phyloP scores from a whole-genome alignment of 345 rosid species.

The Eucalyptus curtisii region DNA sequence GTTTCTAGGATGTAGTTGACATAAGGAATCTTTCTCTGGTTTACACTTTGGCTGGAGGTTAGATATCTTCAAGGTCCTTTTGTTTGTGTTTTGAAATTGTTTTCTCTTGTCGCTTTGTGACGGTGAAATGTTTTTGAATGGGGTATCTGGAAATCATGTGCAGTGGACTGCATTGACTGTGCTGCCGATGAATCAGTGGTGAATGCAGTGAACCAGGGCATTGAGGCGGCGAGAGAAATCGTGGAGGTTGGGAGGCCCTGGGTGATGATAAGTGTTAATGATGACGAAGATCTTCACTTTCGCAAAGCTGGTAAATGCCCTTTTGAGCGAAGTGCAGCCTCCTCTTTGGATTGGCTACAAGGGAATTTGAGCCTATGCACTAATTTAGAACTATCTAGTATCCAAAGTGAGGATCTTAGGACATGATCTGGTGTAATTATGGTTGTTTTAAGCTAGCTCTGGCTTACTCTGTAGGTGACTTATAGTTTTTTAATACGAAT shows the following conservation, averaged over 20 bases:
- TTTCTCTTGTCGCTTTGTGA: not conserved
- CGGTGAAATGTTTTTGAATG: not conserved
- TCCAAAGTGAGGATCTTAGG: not conserved
- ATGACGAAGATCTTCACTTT: slow-evolving; percentile 54
- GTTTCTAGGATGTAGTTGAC: slow-evolving; percentile 41
- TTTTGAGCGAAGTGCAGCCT: not conserved
- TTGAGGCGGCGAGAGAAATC: slow-evolving; percentile 33
- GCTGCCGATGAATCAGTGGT: slow-evolving; percentile 55
- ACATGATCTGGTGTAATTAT: not conserved
- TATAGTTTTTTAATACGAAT: not conserved
- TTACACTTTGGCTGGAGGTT: slow-evolving; percentile 60
- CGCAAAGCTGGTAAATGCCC: slow-evolving; percentile 40
- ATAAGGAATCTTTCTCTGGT: slow-evolving; percentile 54
- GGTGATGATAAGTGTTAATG: slow-evolving; percentile 60
- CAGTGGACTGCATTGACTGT: slow-evolving; percentile 64
- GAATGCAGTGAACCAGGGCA: slow-evolving; percentile 47
- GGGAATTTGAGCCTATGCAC: not conserved
- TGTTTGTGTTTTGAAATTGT: not conserved
- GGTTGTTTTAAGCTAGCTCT: not conserved
- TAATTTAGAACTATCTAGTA: not conserved
- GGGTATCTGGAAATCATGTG: not conserved
- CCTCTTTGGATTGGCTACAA: not conserved
- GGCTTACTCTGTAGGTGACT: not conserved
- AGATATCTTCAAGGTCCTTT: not conserved
- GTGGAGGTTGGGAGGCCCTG: slow-evolving; percentile 38